Evolutionary conservation across 768 basidiomycete species (phyloP), one percentile per base, ranked within the genome.

Genomic region (Hemileccinum impolitum): DNA sequence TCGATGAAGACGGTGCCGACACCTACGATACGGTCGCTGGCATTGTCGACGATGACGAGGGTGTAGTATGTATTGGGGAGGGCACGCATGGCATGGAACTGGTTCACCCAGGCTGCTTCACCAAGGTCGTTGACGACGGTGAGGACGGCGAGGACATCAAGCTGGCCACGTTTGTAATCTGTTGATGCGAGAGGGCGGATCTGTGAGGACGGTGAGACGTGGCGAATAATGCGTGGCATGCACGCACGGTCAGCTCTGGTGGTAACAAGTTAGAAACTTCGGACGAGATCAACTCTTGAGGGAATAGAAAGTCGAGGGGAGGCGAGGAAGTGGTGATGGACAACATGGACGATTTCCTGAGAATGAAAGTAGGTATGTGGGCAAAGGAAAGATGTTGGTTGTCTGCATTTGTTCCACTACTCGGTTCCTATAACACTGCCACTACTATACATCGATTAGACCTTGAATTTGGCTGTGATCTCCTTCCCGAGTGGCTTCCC

Each of bases 121-220:
- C 90, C 79, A 9, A 81, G 77, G 66, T 84, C 82, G 5, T 85
- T 80, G 17, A 82, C 81, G 42, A 80, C 73, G 11, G 93, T 80
- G 34, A 94, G 79, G 25, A 87, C 80, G 12, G 73, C 47, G 58
- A 98, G 85, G 21, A 96, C 81, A n/a, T 77, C 65, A 55, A 98
- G 82, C 67, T 97, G 93, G 4, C 85, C 85, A 30, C 92, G 82
- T 6, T 62, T 60, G 70, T 93, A 80, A 75, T 99, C 96, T 6
- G 87, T 83, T 19, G 83, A 82, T 0, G 92, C 82, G 17, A 99
- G 77, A 0, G 96, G 96, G 42, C 96, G 92, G 19, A 97, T 81
- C 94, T 96, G 45, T 21, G 11, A 13, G n/a, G 17, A 1, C 2
- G 18, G 56, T 59, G 12, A 59, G 45, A 43, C n/a, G 6, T 2